Evolutionary conservation across 371 early-diverging fungal species (phyloP), one percentile per base, ranked within the genome.

Genomic region (Lichtheimia hyalospora): DNA sequence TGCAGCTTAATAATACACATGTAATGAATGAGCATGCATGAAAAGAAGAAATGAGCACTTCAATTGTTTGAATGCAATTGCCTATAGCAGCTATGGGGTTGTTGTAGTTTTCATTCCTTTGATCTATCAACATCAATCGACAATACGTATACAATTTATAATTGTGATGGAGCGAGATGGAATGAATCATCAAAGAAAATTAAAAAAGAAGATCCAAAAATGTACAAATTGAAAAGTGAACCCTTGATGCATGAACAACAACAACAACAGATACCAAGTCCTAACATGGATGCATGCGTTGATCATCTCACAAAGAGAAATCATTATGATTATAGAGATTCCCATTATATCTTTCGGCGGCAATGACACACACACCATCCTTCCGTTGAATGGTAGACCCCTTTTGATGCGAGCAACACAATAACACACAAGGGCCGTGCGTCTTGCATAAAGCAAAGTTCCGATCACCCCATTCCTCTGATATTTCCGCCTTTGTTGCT

Each of bases 381-480:
- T 20, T 16, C 12, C 7, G 24, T 16, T 42, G 14, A 55, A 25
- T 57, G 28, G 28, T 20, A 46, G 24, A 34, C 28, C 43, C 24
- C 48, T 40, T 40, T 15, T 53, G 39, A 57, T 49, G 57, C 57
- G 49, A 25, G 43, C 48, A 39, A 21, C 25, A 39, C 12, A n/a
- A 57, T 34, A 57, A 57, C 48, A 49, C 57, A 20, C 44, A 57
- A 28, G 13, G 53, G 12, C 53, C 53, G 53, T 53, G 53, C 53
- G 53, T n/a, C 53, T 53, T 53, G 53, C 57, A 57, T 57, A 16
- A 28, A 48, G 49, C 48, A 48, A 57, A 57, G 57, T 57, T 57
- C 57, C 57, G 57, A 57, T 57, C 13, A 57, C 16, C 57, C 57
- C 46, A 48, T 57, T 49, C 57, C 49, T 57, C 28, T 48, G 49